phyloP scores from a whole-genome alignment of 148 eudicot species.

The Camellia japonica region DNA sequence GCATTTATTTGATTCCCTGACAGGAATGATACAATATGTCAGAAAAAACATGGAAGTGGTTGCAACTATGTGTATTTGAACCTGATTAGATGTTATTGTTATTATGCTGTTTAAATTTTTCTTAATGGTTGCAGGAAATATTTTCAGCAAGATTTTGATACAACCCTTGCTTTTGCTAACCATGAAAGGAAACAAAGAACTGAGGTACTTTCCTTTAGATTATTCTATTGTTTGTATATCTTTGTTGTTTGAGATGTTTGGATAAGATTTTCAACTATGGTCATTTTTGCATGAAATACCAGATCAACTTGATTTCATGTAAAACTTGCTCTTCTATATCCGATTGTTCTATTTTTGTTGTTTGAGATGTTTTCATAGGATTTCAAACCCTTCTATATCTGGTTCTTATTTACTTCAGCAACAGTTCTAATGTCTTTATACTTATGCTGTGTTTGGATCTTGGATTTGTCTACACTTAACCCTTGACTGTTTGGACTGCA shows the following conservation, averaged over 20 bases:
- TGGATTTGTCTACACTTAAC: too few species aligned
- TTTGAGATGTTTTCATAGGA: too few species aligned
- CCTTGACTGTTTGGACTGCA: constrained; percentile 17
- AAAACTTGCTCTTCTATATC: too few species aligned
- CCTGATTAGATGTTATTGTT: background rate
- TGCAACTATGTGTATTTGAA: background rate
- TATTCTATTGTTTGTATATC: background rate
- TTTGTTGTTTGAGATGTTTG: constrained; percentile 7
- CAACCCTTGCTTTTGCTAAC: constrained; percentile 79
- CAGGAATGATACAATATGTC: background rate
- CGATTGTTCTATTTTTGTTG: too few species aligned
- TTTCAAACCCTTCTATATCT: too few species aligned
- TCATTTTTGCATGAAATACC: too few species aligned
- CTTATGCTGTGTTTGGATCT: too few species aligned
- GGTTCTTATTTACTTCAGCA: too few species aligned
- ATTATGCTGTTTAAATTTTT: constrained; percentile 5
- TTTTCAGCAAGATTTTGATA: constrained; percentile 90
- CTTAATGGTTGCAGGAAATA: constrained; percentile 51
- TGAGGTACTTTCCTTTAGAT: constrained; percentile 50
- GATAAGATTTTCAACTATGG: background rate
- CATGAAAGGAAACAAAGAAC: constrained; percentile 85
- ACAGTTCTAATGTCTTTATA: too few species aligned
- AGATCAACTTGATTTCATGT: too few species aligned
- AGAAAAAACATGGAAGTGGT: background rate
- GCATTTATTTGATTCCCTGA: background rate